These are phyloP conservation scores for Euptelea pleiosperma DNA, from an alignment of 164 flowering plant species.

Conservation along the genomic window DNA sequence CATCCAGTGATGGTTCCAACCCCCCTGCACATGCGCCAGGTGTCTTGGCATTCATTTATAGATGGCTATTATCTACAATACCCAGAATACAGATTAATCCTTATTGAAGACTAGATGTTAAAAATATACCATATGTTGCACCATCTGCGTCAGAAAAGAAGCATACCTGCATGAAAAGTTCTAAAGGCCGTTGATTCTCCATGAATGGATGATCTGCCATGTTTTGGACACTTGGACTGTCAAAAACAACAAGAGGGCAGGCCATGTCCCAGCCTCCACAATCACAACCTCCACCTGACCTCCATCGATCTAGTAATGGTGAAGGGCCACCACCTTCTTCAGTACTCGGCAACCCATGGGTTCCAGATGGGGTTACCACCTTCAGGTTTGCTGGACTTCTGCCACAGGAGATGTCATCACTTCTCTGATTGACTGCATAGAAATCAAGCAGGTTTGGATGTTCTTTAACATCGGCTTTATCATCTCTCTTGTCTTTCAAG, in stretches of 20 bases:
- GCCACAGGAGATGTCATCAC: slow-evolving; percentile 12
- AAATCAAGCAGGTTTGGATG: slow-evolving; percentile 24
- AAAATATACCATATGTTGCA: too few species aligned
- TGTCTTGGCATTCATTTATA: too few species aligned
- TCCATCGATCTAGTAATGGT: slow-evolving; percentile 79
- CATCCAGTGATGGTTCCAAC: too few species aligned
- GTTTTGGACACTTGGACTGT: slow-evolving; percentile 26
- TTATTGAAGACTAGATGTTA: too few species aligned
- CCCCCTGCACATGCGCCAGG: too few species aligned
- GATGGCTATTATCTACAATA: too few species aligned
- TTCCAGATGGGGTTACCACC: slow-evolving; percentile 72
- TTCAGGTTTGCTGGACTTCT: slow-evolving; percentile 35
- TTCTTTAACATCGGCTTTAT: slow-evolving; percentile 20
- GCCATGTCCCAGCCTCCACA: slow-evolving; percentile 99
- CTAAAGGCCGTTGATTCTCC: slow-evolving; percentile 33
- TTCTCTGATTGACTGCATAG: slow-evolving; percentile 26
- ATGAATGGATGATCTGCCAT: slow-evolving; percentile 25
- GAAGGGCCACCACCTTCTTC: slow-evolving; percentile 54
- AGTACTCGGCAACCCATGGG: slow-evolving; percentile 63
- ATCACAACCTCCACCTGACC: slow-evolving; percentile 89
- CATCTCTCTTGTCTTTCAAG: slow-evolving; percentile 43
- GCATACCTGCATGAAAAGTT: slow-evolving; percentile 74
- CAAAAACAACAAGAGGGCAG: slow-evolving; percentile 66
- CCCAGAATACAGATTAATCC: too few species aligned
- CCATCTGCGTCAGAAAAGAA: slow-evolving; percentile 10